Evolutionary conservation across 345 rosid genomes (phyloP).

Genomic region (Schrenkiella parvula): DNA sequence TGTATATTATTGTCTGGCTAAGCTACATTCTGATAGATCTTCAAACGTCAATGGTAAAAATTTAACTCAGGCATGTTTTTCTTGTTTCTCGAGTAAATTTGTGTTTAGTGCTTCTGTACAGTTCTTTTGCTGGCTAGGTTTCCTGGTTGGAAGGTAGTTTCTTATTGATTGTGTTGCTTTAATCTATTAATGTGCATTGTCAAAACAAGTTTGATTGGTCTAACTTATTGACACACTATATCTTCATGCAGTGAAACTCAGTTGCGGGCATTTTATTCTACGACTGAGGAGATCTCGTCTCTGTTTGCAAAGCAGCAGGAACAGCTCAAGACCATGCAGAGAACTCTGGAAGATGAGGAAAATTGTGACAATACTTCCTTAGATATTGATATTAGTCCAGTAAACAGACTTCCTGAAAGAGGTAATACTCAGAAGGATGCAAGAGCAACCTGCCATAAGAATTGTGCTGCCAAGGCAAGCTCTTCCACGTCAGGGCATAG

Average conservation of each 20-base stretch:
- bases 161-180: neutral
- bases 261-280: slow-evolving; percentile 87
- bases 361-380: slow-evolving; percentile 69
- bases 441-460: slow-evolving; percentile 23
- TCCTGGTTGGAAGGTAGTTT: neutral
- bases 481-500: slow-evolving; percentile 53
- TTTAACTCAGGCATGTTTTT: neutral
- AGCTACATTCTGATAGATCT: neutral
- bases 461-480: slow-evolving; percentile 39
- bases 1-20: slow-evolving; percentile 16
- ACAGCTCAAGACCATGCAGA: slow-evolving; percentile 89
- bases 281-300: slow-evolving; percentile 77
- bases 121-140: neutral
- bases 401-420: slow-evolving; percentile 26
- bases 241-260: slow-evolving; percentile 80
- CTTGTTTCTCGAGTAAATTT: neutral
- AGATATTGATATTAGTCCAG: slow-evolving; percentile 58
- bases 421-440: slow-evolving; percentile 31
- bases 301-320: slow-evolving; percentile 93
- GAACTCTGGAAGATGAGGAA: slow-evolving; percentile 91
- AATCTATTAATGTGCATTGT: slow-evolving; percentile 2
- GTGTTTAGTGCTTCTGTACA: neutral
- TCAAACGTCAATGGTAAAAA: slow-evolving; percentile 2
- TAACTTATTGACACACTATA: slow-evolving; percentile 5
- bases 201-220: slow-evolving; percentile 9